A percentile compares a stretch with the other conserved stretches of the same genome.
Evolutionary conservation across 768 basidiomycete species (phyloP).

Genomic region (Xerocomellus chrysenteron): DNA sequence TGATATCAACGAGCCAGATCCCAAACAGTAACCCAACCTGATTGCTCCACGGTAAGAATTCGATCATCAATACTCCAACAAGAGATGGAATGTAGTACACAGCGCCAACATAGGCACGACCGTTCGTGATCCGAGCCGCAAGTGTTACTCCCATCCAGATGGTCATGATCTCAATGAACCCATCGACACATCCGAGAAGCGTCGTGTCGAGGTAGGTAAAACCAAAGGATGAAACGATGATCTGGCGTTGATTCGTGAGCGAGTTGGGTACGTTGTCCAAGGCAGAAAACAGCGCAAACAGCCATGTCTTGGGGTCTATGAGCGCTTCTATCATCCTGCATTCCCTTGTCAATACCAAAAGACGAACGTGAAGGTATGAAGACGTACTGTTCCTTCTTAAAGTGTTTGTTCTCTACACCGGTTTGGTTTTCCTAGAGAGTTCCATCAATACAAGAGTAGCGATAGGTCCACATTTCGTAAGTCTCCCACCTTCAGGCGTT

Average conservation of each 20-base stretch:
- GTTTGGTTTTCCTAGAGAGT: constrained; percentile 63
- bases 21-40: constrained; percentile 64
- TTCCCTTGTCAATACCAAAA: neutral
- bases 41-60: constrained; percentile 62
- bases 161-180: constrained; percentile 63
- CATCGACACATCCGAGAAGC: constrained; percentile 65
- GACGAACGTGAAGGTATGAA: neutral
- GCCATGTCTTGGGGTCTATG: constrained; percentile 70
- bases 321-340: constrained; percentile 67
- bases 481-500: constrained; percentile 54
- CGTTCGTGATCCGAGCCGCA: constrained; percentile 54
- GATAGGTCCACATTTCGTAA: neutral
- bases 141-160: constrained; percentile 66
- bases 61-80: constrained; percentile 59
- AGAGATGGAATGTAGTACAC: constrained; percentile 65
- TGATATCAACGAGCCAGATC: constrained; percentile 39
- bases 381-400: constrained; percentile 76
- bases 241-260: constrained; percentile 59
- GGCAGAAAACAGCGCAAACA: constrained; percentile 67
- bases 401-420: constrained; percentile 78
- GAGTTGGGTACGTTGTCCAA: constrained; percentile 66
- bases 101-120: constrained; percentile 62
- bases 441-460: neutral
- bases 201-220: constrained; percentile 66
- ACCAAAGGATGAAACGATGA: constrained; percentile 67